A percentile compares a stretch with the other conserved stretches of the same genome.
These are phyloP conservation scores for Backusella australiensis DNA, from an alignment of 192 early-diverging fungal genomes.

Conservation along the genomic window DNA sequence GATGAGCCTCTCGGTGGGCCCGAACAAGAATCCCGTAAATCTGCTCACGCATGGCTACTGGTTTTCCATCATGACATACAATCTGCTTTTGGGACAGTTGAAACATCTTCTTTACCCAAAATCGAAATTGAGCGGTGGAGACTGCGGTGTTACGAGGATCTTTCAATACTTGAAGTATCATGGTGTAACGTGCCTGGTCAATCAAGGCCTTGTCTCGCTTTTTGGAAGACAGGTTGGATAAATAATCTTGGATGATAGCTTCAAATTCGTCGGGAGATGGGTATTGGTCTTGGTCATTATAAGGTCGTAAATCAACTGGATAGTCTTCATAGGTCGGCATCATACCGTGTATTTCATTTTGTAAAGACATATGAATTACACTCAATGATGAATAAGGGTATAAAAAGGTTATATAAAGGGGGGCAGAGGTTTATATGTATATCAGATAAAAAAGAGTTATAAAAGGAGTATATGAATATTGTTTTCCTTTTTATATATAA, in stretches of 20 bases:
- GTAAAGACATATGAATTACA: background rate
- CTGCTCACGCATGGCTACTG: slow-evolving; percentile 45
- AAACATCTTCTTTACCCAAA: slow-evolving; percentile 55
- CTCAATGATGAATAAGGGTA: background rate
- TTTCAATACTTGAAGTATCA: slow-evolving; percentile 47
- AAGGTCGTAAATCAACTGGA: slow-evolving; percentile 10
- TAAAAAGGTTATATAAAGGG: background rate
- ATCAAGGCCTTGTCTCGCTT: slow-evolving; percentile 49
- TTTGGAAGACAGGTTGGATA: slow-evolving; percentile 43
- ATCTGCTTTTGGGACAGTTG: slow-evolving; percentile 38
- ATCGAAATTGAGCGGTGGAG: slow-evolving; percentile 48
- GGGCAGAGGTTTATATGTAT: background rate
- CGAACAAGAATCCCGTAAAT: slow-evolving; percentile 46
- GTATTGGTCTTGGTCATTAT: slow-evolving; percentile 35
- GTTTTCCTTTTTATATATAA: background rate
- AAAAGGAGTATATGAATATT: background rate
- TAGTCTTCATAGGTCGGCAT: slow-evolving; percentile 5
- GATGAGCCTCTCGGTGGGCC: slow-evolving; percentile 46
- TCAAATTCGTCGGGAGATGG: slow-evolving; percentile 43
- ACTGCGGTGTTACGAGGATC: slow-evolving; percentile 49
- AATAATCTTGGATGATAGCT: slow-evolving; percentile 44
- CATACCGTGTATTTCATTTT: slow-evolving; percentile 7
- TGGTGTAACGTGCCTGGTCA: slow-evolving; percentile 41
- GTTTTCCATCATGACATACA: slow-evolving; percentile 45
- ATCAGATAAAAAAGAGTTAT: background rate